Evolutionary conservation across 1,284 basidiomycete species (phyloP).

Genomic region (Fistulinella cinereoalba): DNA sequence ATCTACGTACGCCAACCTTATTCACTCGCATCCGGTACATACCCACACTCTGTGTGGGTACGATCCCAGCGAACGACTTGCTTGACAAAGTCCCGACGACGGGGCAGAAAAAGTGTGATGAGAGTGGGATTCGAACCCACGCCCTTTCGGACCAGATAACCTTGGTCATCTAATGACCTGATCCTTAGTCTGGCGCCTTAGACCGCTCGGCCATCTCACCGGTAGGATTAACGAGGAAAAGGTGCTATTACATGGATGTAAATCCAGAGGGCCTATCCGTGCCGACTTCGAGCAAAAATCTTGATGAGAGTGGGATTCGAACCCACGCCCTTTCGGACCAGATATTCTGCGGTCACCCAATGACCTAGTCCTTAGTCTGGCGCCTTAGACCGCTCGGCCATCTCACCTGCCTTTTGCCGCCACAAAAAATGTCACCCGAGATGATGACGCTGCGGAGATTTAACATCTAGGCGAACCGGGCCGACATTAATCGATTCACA

Average conservation of each 20-base stretch:
- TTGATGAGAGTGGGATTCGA: slow-evolving; percentile 63
- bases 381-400: slow-evolving; percentile 61
- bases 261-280: too few relatives aligned
- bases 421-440: background rate
- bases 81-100: background rate
- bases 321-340: slow-evolving; percentile 65
- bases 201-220: slow-evolving; percentile 65
- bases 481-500: background rate
- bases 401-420: slow-evolving; percentile 13
- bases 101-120: slow-evolving; percentile 20
- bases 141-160: slow-evolving; percentile 57
- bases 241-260: too few relatives aligned
- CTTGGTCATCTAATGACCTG: slow-evolving; percentile 36
- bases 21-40: too few relatives aligned
- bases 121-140: slow-evolving; percentile 74
- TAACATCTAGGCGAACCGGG: too few relatives aligned
- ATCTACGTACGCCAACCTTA: too few relatives aligned
- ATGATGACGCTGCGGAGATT: too few relatives aligned
- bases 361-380: slow-evolving; percentile 56
- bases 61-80: too few relatives aligned
- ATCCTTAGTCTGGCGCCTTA: slow-evolving; percentile 69
- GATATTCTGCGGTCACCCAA: slow-evolving; percentile 38
- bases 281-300: background rate
- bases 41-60: too few relatives aligned
- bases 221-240: background rate